Percentiles rank a stretch among this genome's conserved stretches.
These are phyloP conservation scores for Lactarius tabidus DNA, from an alignment of 768 basidiomycete species.

Conservation along the genomic window DNA sequence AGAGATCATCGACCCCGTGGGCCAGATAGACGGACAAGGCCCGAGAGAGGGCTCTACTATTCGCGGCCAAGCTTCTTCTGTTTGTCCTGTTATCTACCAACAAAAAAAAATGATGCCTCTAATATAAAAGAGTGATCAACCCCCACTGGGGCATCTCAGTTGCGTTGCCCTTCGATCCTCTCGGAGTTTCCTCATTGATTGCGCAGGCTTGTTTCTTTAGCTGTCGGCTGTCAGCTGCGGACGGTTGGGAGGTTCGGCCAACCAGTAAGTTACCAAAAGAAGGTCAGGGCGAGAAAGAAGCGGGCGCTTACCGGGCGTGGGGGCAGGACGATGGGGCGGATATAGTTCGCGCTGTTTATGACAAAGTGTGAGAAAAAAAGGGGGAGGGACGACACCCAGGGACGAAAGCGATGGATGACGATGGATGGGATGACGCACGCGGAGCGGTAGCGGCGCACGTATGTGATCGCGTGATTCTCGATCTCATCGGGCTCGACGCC, in stretches of 20 bases:
- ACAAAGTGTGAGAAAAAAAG: background rate
- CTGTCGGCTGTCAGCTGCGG: background rate
- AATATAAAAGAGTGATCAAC: too few relatives aligned
- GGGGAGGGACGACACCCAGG: background rate
- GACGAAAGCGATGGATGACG: too few relatives aligned
- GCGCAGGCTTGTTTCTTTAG: background rate
- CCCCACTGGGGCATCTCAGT: background rate
- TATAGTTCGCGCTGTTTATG: conserved; percentile 21
- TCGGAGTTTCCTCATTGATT: background rate
- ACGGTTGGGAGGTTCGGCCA: too few relatives aligned
- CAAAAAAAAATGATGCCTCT: too few relatives aligned
- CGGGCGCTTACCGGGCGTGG: conserved; percentile 16
- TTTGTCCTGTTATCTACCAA: background rate
- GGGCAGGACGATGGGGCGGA: conserved; percentile 22
- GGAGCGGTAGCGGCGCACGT: conserved; percentile 84
- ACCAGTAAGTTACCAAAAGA: background rate
- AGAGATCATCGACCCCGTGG: background rate
- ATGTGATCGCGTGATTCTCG: conserved; percentile 85
- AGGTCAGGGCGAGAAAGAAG: background rate
- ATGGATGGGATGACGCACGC: conserved; percentile 58
- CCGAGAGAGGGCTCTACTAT: background rate
- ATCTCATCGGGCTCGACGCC: conserved; percentile 80
- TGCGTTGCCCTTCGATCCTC: background rate
- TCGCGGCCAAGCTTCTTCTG: background rate
- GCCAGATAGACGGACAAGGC: background rate